phyloP scores from a whole-genome alignment of 2,329 filamentous ascomycete genomes.

The Neobulgaria alba region DNA sequence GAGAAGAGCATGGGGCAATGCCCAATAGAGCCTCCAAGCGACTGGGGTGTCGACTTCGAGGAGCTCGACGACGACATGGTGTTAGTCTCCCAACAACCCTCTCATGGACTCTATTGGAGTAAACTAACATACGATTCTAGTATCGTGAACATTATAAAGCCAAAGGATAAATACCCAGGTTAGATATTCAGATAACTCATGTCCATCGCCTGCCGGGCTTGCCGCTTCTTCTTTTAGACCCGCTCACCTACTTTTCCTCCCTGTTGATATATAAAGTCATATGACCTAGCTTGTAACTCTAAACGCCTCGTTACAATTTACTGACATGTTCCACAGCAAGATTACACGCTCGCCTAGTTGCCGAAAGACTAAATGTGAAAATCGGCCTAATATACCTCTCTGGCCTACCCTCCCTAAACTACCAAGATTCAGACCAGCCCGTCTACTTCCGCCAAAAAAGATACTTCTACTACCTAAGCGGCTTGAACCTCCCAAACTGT shows the following conservation, averaged over 20 bases:
- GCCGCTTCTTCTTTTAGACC: neutral
- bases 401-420: conserved; percentile 39
- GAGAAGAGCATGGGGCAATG: too few relatives aligned
- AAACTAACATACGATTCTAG: conserved; percentile 2
- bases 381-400: conserved; percentile 47
- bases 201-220: too few relatives aligned
- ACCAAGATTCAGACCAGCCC: conserved; percentile 51
- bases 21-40: too few relatives aligned
- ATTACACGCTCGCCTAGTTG: conserved; percentile 39
- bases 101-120: neutral
- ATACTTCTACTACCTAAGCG: conserved; percentile 54
- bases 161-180: conserved; percentile 20
- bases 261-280: neutral
- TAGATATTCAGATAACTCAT: too few relatives aligned
- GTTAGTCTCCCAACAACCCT: neutral
- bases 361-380: conserved; percentile 32
- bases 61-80: neutral
- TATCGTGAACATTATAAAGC: conserved; percentile 8
- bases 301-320: neutral
- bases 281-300: neutral
- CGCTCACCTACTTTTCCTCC: neutral
- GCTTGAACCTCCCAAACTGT: conserved; percentile 44
- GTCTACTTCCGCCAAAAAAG: conserved; percentile 48
- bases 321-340: conserved; percentile 32
- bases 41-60: neutral